Evolutionary conservation across 306 rosid genomes (phyloP).

Genomic region (Purshia tridentata): DNA sequence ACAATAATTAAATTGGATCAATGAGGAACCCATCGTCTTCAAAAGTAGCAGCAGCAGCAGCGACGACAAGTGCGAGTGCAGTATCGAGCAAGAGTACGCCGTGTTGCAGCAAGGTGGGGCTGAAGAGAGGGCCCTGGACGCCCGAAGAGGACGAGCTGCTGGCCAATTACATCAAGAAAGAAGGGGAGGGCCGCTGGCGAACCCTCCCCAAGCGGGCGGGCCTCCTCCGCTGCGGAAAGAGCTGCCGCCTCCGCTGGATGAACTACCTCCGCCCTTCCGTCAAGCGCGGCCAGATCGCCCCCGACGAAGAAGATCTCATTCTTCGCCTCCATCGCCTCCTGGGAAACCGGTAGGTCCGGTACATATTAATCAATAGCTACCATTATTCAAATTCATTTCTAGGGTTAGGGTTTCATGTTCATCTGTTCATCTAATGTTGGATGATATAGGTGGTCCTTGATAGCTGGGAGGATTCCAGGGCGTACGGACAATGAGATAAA

Average conservation of each 20-base stretch:
- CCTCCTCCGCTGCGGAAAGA: constrained; percentile 80
- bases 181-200: constrained; percentile 88
- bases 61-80: too few species aligned
- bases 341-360: constrained; percentile 52
- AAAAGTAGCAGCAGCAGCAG: not conserved
- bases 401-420: constrained; percentile 25
- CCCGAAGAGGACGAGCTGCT: constrained; percentile 67
- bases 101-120: constrained; percentile 65
- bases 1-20: too few species aligned
- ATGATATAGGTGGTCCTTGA: constrained; percentile 97
- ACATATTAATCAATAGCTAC: not conserved
- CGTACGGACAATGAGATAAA: constrained; percentile 86
- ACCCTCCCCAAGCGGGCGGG: constrained; percentile 79
- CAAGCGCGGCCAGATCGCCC: constrained; percentile 87
- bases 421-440: too few species aligned
- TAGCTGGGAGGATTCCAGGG: constrained; percentile 94
- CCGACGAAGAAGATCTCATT: constrained; percentile 91
- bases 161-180: constrained; percentile 49
- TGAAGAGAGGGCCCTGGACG: constrained; percentile 91
- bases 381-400: not conserved
- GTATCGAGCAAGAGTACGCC: constrained; percentile 32
- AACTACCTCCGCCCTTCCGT: constrained; percentile 88
- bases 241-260: constrained; percentile 97
- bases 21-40: constrained; percentile 25
- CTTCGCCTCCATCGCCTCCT: constrained; percentile 95